phyloP scores from a whole-genome alignment of 495 filamentous ascomycete species.

The Trichoderma reesei region DNA sequence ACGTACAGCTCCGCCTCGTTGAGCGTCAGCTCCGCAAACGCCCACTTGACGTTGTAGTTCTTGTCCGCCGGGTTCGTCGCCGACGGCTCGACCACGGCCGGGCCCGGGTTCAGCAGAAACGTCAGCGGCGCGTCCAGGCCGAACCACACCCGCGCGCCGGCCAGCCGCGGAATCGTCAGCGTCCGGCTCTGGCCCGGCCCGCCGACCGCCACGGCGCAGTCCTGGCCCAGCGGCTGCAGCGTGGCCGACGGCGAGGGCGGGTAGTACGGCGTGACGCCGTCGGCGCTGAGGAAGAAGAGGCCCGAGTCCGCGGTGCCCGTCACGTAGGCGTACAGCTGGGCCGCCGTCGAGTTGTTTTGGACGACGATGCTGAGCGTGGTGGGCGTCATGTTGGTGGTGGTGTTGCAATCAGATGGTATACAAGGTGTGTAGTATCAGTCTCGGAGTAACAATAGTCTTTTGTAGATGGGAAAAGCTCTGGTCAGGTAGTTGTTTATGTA shows the following conservation, averaged over 20 bases:
- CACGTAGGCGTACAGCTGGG: constrained; percentile 58
- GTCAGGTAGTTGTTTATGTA: too few species aligned
- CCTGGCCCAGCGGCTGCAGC: constrained; percentile 31
- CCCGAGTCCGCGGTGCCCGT: constrained; percentile 54
- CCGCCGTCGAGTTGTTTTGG: constrained; percentile 52
- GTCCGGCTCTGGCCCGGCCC: constrained; percentile 46
- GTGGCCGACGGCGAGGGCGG: constrained; percentile 21
- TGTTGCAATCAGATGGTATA: too few species aligned
- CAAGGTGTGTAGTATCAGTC: background rate
- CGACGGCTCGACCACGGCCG: constrained; percentile 61
- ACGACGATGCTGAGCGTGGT: constrained; percentile 45
- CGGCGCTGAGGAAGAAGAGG: constrained; percentile 51
- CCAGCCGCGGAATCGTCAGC: constrained; percentile 56
- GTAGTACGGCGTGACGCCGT: constrained; percentile 33
- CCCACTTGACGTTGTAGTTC: constrained; percentile 56
- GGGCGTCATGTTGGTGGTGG: constrained; percentile 30
- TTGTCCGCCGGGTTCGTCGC: constrained; percentile 55
- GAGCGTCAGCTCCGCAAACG: constrained; percentile 67
- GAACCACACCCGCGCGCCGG: constrained; percentile 65
- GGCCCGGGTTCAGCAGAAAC: constrained; percentile 60
- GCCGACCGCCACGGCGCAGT: constrained; percentile 57
- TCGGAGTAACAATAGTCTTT: too few species aligned
- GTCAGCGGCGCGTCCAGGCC: constrained; percentile 48
- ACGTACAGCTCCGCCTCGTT: constrained; percentile 57
- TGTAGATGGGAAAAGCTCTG: too few species aligned